Evolutionary conservation across 1,139 yeast genomes (phyloP).

Genomic region (Blastobotrys buckinghamii): DNA sequence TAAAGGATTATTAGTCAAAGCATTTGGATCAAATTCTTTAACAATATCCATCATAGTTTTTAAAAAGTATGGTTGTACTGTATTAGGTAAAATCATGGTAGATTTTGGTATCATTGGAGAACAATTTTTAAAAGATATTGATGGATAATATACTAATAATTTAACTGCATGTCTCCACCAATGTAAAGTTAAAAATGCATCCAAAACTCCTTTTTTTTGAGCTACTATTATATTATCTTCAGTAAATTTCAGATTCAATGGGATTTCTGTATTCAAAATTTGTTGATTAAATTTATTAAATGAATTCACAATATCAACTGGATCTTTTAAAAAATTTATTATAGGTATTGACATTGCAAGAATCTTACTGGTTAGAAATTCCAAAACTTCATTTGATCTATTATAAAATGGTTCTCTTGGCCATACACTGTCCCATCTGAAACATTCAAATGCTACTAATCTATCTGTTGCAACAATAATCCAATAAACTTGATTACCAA

Average conservation of each 20-base stretch:
- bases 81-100: background rate
- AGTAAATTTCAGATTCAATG: background rate
- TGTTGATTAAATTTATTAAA: background rate
- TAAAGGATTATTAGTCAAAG: conserved; percentile 1
- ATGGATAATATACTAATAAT: conserved; percentile 1
- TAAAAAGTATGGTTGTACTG: background rate
- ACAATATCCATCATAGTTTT: conserved; percentile 2
- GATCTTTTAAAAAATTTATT: background rate
- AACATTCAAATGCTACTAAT: background rate
- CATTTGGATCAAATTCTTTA: background rate
- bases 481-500: conserved; percentile 7
- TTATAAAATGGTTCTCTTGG: background rate
- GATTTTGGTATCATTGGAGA: conserved; percentile 7
- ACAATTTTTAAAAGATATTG: conserved; percentile 4
- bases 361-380: background rate
- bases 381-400: background rate
- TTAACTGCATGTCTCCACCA: conserved; percentile 4
- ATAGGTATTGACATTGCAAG: background rate
- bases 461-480: background rate
- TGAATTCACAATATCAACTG: background rate
- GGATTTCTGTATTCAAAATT: background rate
- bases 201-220: background rate
- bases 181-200: conserved; percentile 1
- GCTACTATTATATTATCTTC: background rate
- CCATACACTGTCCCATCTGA: background rate